phyloP scores from a whole-genome alignment of 2,329 filamentous ascomycete genomes.

The Acrocalymma vagum region DNA sequence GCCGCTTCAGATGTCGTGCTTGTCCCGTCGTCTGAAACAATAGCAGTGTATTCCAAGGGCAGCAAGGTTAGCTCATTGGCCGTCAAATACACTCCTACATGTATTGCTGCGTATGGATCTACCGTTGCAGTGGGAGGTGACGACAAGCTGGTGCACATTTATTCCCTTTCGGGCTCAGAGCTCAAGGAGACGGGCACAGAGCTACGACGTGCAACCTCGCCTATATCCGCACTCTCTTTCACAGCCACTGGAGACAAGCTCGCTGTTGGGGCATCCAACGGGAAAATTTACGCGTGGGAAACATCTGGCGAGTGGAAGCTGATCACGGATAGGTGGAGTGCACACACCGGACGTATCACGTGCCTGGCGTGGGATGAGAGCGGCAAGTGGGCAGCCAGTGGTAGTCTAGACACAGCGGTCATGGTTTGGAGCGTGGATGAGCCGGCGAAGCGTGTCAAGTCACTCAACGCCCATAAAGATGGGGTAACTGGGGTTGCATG shows the following conservation, averaged over 20 bases:
- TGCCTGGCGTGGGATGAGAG: slow-evolving; percentile 78
- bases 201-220: slow-evolving; percentile 73
- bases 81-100: slow-evolving; percentile 71
- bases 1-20: slow-evolving; percentile 63
- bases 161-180: slow-evolving; percentile 67
- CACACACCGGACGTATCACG: slow-evolving; percentile 74
- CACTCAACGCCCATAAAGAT: slow-evolving; percentile 91
- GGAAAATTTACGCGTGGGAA: slow-evolving; percentile 86
- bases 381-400: slow-evolving; percentile 82
- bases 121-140: slow-evolving; percentile 80
- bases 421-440: slow-evolving; percentile 89
- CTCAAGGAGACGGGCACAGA: slow-evolving; percentile 62
- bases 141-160: slow-evolving; percentile 78
- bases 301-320: slow-evolving; percentile 71
- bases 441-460: slow-evolving; percentile 85
- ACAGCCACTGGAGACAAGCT: slow-evolving; percentile 79
- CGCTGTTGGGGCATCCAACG: slow-evolving; percentile 82
- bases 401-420: slow-evolving; percentile 88
- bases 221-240: slow-evolving; percentile 84
- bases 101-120: slow-evolving; percentile 73
- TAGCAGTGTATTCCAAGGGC: slow-evolving; percentile 68
- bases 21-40: slow-evolving; percentile 62
- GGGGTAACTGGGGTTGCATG: slow-evolving; percentile 89
- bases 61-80: slow-evolving; percentile 67
- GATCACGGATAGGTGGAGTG: slow-evolving; percentile 81